phyloP scores from a whole-genome alignment of 2,329 filamentous ascomycete species.

The Microcyclospora tardicrescens region DNA sequence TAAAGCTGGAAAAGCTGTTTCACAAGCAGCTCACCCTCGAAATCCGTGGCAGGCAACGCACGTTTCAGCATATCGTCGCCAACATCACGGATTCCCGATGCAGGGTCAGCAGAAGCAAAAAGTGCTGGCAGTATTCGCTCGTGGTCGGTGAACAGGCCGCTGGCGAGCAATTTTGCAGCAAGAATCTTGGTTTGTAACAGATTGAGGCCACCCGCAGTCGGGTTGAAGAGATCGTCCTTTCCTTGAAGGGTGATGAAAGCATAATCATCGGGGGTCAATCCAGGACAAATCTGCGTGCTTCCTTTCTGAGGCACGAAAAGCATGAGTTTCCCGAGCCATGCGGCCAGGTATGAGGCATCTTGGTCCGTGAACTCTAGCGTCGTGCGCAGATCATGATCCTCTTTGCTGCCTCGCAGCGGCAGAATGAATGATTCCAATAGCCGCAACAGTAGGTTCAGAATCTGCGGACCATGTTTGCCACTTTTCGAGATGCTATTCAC shows the following conservation, averaged over 20 bases:
- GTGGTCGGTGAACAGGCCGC: slow-evolving; percentile 69
- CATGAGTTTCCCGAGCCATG: slow-evolving; percentile 65
- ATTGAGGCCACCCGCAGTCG: slow-evolving; percentile 49
- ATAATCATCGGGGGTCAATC: slow-evolving; percentile 53
- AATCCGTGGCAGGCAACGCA: slow-evolving; percentile 49
- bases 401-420: slow-evolving; percentile 63
- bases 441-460: slow-evolving; percentile 74
- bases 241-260: slow-evolving; percentile 54
- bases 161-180: slow-evolving; percentile 60
- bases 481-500: slow-evolving; percentile 52
- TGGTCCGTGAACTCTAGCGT: slow-evolving; percentile 53
- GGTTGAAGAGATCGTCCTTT: slow-evolving; percentile 58
- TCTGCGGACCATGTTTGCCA: slow-evolving; percentile 45
- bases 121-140: slow-evolving; percentile 76
- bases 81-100: slow-evolving; percentile 68
- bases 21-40: slow-evolving; percentile 57
- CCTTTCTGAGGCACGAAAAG: slow-evolving; percentile 41
- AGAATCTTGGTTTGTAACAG: slow-evolving; percentile 57
- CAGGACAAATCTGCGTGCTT: slow-evolving; percentile 37
- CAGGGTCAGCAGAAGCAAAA: slow-evolving; percentile 69
- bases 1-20: slow-evolving; percentile 60
- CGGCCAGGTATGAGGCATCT: slow-evolving; percentile 62
- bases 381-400: slow-evolving; percentile 57
- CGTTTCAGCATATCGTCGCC: slow-evolving; percentile 83
- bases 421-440: slow-evolving; percentile 58